Evolutionary conservation across 352 stramenopile genomes (phyloP), one percentile per base, ranked within the genome.

Genomic region (Phytopythium montanum): DNA sequence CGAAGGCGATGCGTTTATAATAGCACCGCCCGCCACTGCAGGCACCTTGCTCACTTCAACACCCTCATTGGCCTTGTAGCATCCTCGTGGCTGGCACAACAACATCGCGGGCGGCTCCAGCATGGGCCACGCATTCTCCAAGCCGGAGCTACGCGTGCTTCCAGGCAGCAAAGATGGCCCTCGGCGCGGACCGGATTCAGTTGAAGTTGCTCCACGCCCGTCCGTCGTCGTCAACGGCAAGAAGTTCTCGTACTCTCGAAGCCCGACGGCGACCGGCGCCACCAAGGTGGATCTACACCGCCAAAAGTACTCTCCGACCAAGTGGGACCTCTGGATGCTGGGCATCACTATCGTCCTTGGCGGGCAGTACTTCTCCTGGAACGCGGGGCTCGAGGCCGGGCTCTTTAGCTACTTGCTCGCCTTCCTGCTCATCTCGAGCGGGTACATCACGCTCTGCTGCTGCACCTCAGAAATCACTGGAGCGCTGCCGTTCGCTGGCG

Each of bases 301-400:
- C 31, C 29, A 14, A 12, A 56, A 65, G 14, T 72, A 75, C 55
- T 61, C 66, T 38, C 66, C 59, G 19, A 52, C 56, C 2, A 74
- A 72, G 52, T 76, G 56, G 62, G 69, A 75, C 56, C 60, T 86
- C 34, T 84, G 64, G 59, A 60, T 80, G 28, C 66, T 86, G 9
- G 76, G 76, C 5, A 76, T 86, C 44, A 81, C 73, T 1, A 77
- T 84, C 31, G 76, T 82, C 44, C 72, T 86, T 18, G 76, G 73
- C 1, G 76, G 73, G 10, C 73, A 86, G 56, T 82, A 79, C 51
- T 76, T 86, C 44, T 66, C 58, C 10, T 86, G 76, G 76, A 84
- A 84, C 26, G 63, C 50, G 6, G 73, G 76, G 0, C 60, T 86
- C 19, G 36, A 57, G 4, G 72, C 69, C 9, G 76, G 76, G 13